Percentiles rank a stretch among this genome's conserved stretches.
phyloP scores from a whole-genome alignment of 768 basidiomycete species.

The Dacryopinax spathularia region DNA sequence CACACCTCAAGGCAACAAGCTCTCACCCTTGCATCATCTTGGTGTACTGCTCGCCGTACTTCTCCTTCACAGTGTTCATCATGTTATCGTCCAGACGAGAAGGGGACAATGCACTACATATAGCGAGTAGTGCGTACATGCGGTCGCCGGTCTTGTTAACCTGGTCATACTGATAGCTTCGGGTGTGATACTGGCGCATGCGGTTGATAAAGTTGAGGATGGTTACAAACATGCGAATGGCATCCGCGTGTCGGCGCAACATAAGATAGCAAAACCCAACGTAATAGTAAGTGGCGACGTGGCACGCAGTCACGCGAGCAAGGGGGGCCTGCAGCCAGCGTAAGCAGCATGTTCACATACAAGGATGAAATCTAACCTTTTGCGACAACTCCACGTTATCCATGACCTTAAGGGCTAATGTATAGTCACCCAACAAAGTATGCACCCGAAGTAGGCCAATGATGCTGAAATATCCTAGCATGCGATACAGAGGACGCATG shows the following conservation, averaged over 20 bases:
- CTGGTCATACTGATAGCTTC: constrained; percentile 94
- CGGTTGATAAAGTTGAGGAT: constrained; percentile 91
- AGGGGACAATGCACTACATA: constrained; percentile 86
- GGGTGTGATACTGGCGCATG: constrained; percentile 91
- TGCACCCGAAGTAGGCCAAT: constrained; percentile 93
- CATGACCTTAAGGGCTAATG: constrained; percentile 87
- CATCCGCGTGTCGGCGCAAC: constrained; percentile 87
- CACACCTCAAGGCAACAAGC: constrained; percentile 10
- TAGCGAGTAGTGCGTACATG: constrained; percentile 91
- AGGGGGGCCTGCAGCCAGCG: constrained; percentile 51
- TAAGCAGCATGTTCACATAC: not conserved
- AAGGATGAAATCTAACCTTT: constrained; percentile 37
- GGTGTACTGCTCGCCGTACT: constrained; percentile 78
- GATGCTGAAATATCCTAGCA: constrained; percentile 93
- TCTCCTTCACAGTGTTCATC: constrained; percentile 81
- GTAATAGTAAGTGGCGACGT: constrained; percentile 89
- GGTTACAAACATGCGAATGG: constrained; percentile 82
- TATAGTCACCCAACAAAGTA: constrained; percentile 88
- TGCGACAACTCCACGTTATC: constrained; percentile 85
- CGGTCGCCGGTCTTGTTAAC: constrained; percentile 96
- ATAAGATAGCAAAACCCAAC: constrained; percentile 96
- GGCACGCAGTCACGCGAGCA: constrained; percentile 90
- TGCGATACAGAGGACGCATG: constrained; percentile 73
- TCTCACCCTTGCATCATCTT: constrained; percentile 76
- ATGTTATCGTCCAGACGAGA: constrained; percentile 89